Evolutionary conservation across 208 protist species (phyloP).

Genomic region (Wallacemonas collosoma): DNA sequence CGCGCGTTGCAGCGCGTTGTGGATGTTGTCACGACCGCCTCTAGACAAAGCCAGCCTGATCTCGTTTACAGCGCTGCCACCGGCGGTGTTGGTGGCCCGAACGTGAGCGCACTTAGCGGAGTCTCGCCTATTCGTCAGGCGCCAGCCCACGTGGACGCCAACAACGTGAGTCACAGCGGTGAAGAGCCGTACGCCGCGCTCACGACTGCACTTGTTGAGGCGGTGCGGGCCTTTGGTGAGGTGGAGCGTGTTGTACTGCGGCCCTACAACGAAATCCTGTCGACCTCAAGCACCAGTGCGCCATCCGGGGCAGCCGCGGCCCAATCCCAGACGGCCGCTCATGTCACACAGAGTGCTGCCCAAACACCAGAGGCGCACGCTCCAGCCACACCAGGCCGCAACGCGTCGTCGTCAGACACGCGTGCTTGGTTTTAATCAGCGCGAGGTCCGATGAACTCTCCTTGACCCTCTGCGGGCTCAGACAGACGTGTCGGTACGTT

Average conservation of each 20-base stretch:
- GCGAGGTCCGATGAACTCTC: background rate
- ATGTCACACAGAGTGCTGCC: background rate
- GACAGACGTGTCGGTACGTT: background rate
- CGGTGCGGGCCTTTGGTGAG: constrained; percentile 43
- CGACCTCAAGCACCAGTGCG: background rate
- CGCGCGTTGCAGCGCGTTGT: constrained; percentile 38
- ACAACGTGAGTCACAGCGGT: constrained; percentile 6
- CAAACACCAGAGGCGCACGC: background rate
- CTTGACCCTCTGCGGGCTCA: no score
- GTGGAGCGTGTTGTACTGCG: constrained; percentile 48
- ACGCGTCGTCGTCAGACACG: background rate
- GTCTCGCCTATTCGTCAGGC: constrained; percentile 6
- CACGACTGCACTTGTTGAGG: constrained; percentile 32
- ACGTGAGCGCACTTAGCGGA: constrained; percentile 11
- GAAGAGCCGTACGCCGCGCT: constrained; percentile 13
- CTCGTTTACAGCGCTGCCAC: background rate
- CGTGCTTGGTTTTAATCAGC: background rate
- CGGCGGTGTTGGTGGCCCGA: background rate
- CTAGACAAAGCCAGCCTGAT: background rate
- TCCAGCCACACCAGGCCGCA: background rate
- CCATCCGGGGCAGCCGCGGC: background rate
- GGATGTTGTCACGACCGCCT: constrained; percentile 24
- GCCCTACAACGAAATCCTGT: constrained; percentile 63
- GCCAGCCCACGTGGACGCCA: background rate
- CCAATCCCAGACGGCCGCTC: no score